These are phyloP conservation scores for Aspergillus sp. DNA, from an alignment of 2,329 filamentous ascomycete genomes.

Conservation along the genomic window DNA sequence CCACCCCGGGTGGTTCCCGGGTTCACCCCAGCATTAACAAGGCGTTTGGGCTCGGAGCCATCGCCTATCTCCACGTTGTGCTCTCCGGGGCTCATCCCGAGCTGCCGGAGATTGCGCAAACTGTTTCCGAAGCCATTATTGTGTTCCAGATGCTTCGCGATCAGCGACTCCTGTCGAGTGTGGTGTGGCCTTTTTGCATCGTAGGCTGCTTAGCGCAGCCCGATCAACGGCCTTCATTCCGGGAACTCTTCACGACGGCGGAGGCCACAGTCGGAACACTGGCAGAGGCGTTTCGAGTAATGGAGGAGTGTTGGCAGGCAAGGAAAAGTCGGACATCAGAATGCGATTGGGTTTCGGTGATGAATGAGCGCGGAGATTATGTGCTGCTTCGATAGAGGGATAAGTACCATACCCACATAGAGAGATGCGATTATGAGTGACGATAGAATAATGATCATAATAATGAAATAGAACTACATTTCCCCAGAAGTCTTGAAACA, in stretches of 20 bases:
- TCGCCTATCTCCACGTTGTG: background rate
- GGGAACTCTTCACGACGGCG: background rate
- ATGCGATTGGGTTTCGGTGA: background rate
- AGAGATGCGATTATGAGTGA: background rate
- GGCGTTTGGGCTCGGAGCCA: background rate
- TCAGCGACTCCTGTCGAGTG: background rate
- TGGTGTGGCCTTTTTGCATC: background rate
- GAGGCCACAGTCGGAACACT: background rate
- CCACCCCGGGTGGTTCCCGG: background rate
- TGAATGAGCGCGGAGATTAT: background rate
- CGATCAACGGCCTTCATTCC: background rate
- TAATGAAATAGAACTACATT: too few species aligned
- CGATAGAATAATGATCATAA: background rate
- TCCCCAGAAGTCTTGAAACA: too few species aligned
- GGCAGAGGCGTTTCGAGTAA: background rate
- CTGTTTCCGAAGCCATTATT: background rate
- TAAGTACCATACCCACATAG: background rate
- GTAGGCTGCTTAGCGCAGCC: background rate
- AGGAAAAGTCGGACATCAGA: background rate
- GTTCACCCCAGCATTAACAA: background rate
- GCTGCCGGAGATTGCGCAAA: background rate
- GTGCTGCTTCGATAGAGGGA: background rate
- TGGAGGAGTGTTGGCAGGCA: background rate
- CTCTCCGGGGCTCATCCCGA: background rate
- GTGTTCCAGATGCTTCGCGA: background rate